Base-by-base conservation (phyloP, 192 early-diverging fungal species). In the Pilobolus umbonatus region DNA sequence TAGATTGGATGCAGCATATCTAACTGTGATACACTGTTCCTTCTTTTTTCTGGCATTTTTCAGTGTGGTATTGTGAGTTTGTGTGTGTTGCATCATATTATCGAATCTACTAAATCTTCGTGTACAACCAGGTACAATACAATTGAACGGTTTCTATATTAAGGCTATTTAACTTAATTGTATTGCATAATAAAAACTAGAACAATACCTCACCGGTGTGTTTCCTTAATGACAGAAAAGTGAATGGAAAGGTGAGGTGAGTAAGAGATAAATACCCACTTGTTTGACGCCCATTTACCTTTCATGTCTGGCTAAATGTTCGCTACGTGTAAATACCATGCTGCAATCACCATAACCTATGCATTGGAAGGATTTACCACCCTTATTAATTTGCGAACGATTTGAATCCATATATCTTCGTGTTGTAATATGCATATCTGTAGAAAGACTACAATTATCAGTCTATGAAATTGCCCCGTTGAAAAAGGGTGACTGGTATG, bases 31-130 rank as follows among this genome's bases (percentile, higher is more conserved):
- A n/a, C n/a, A n/a, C n/a, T n/a, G n/a, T n/a, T n/a, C n/a, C n/a
- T n/a, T n/a, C n/a, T n/a, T n/a, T n/a, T n/a, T n/a, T n/a, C n/a
- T n/a, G n/a, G n/a, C n/a, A n/a, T n/a, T n/a, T n/a, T n/a, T n/a
- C n/a, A n/a, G 14, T 42, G 39, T 42, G 1, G 39, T 12, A 42
- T 42, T 50, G n/a, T 89, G 87, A 39, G 84, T 89, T 44, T 86
- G 85, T 11, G 85, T 86, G 46, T 89, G 87, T 64, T 89, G 87
- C 74, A 89, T 85, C 87, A 89, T 89, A 52, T 89, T 89, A 56
- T 89, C 87, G 57, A 87, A 89, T 19, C 87, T 79, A 68, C 82
- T 85, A 47, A 89, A 89, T 62, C 75, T 73, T 40, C 83, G 76
- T 50, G 68, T 75, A 55, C 87, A 89, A 15, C 72, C 78, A 35